These are phyloP conservation scores for Eutrema salsugineum DNA, from an alignment of 441 rosid genomes.

Conservation along the genomic window DNA sequence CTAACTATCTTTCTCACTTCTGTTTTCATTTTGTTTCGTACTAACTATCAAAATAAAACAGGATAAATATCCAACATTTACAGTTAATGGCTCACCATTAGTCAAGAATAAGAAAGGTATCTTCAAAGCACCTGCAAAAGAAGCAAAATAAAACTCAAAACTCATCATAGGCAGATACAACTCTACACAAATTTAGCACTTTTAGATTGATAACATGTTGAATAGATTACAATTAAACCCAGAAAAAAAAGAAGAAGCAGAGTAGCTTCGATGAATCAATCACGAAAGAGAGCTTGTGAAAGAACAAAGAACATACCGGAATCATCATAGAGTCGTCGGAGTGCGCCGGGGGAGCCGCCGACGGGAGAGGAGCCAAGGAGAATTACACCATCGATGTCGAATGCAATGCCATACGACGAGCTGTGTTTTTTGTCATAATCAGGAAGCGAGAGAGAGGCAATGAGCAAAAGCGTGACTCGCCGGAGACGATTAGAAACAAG, in stretches of 20 bases:
- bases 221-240: background rate
- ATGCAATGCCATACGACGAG: slow-evolving; percentile 63
- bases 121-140: slow-evolving; percentile 50
- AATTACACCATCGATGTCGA: slow-evolving; percentile 78
- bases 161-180: background rate
- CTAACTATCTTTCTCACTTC: background rate
- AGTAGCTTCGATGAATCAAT: background rate
- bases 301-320: slow-evolving; percentile 31
- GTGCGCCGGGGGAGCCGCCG: slow-evolving; percentile 61
- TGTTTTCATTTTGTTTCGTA: background rate
- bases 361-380: slow-evolving; percentile 65
- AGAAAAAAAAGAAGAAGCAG: background rate
- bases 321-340: slow-evolving; percentile 48
- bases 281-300: background rate
- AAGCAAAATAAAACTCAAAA: slow-evolving; percentile 13
- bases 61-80: background rate
- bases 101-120: slow-evolving; percentile 74
- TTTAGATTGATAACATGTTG: background rate
- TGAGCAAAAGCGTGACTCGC: background rate
- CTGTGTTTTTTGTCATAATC: slow-evolving; percentile 23
- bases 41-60: background rate
- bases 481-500: background rate
- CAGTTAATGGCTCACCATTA: slow-evolving; percentile 49
- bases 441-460: background rate
- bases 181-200: background rate